Evolutionary conservation across 192 early-diverging fungal species (phyloP), one percentile per base, ranked within the genome.

Genomic region (Entomortierella beljakovae): DNA sequence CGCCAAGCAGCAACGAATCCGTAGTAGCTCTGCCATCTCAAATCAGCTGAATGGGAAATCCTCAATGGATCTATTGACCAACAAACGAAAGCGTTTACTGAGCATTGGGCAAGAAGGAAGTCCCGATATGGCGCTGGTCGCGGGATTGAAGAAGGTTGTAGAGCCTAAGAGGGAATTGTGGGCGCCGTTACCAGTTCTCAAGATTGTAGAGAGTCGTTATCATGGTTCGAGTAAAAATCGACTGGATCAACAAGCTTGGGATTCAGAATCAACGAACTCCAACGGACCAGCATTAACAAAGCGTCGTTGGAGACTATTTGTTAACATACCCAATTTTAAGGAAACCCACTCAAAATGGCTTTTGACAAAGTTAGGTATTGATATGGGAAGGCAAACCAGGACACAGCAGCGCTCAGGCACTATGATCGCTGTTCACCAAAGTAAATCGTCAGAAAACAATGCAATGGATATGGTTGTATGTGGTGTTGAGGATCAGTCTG

Each of bases 281-380:
- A 6, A 15, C n/a, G 56, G 50, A 7, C n/a, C 18, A 25, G 33
- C 53, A 22, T 10, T 63, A 9, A 59, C 31, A 53, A 61, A 64
- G 32, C 66, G 46, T 5, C 60, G 51, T 0, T 70, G 68, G 75
- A 49, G 75, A 54, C 28, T 70, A 29, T 79, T 79, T 49, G 66
- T 79, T 16, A 64, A 70, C 25, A 54, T 50, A 18, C 75, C 75
- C 0, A 54, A 2, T 16, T 65, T 79, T 50, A 70, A 70, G 35
- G 66, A 64, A 9, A 69, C 22, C n/a, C 53, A 43, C 3, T 79
- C 74, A 3, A 77, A 77, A 37, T 77, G 74, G 74, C 61, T 77
- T 9, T 29, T 77, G 26, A 63, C 66, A 9, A 79, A 79, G 42
- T 26, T 79, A 10, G 75, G 68, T 5, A 32, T 64, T 2, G 67